Base-by-base conservation (phyloP, 331 rosid species). In the Erythrophleum ivorense region DNA sequence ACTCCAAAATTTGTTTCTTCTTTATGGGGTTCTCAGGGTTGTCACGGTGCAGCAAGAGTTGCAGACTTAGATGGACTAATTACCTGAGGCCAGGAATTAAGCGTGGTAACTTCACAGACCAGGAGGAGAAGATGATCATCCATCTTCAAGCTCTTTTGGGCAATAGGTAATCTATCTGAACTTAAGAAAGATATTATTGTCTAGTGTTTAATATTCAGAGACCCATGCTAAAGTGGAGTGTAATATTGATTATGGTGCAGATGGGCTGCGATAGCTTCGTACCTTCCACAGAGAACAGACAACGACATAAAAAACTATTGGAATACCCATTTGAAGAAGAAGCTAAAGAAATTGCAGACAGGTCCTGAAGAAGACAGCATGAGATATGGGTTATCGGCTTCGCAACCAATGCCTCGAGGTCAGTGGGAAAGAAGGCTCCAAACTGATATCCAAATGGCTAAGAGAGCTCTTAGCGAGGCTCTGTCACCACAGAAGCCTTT, bases 231-330 rank as follows among this genome's bases (percentile, higher is more conserved):
- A 79, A 58, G 76, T 46, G 57, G 67, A 63, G 55, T 46, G 2
- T 15, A 65, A 33, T 78, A 83, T 83, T 88, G 50, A 80, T 69
- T 82, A 46, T 73, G 78, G 3, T 78, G 64, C 88, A 95, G 99
- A 88, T 95, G 99, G 99, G 99, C 99, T 66, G 99, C 99, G 0
- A 95, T 95, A 83, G 99, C 99, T 59, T 89, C 99, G 13, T 95
- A 95, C 83, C 98, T 95, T 59, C 98, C 99, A 0, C 91, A 95
- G 63, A 93, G 99, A 85, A 95, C 99, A 19, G 99, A 95, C 41
- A 95, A 95, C 74, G 99, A 95, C 81, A 93, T 95, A 13, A 95
- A 95, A 38, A 95, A 95, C 68, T 88, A 95, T 40, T 95, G 99
- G 99, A 95, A 95, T 81, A 95, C 98, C 13, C 92, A 95, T 81